These are phyloP conservation scores for Paramecium sexaurelia DNA, from an alignment of 73 alveolate genomes.

Conservation along the genomic window DNA sequence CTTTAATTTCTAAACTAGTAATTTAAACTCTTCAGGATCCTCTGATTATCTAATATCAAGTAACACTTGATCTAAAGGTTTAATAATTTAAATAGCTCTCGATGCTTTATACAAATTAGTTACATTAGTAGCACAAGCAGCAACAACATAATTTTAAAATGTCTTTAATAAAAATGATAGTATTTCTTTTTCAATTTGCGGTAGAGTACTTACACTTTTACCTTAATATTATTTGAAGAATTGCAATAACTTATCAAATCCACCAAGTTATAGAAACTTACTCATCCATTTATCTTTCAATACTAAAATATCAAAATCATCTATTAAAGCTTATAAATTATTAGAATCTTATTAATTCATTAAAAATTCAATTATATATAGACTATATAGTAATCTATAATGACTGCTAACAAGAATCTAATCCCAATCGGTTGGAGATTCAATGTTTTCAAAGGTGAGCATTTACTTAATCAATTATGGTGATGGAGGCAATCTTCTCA, in stretches of 20 bases:
- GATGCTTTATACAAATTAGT: conserved; percentile 69
- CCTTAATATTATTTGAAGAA: conserved; percentile 51
- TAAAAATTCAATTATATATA: conserved; percentile 12
- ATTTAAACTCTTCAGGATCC: conserved; percentile 56
- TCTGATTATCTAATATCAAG: neutral
- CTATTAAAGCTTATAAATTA: neutral
- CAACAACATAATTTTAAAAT: conserved; percentile 60
- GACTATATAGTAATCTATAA: conserved; percentile 30
- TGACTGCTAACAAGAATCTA: neutral
- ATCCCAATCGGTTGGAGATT: conserved; percentile 66
- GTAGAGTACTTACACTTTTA: neutral
- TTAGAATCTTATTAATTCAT: neutral
- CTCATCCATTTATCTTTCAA: conserved; percentile 56
- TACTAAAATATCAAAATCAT: neutral
- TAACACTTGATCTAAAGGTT: conserved; percentile 32
- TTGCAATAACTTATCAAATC: conserved; percentile 36
- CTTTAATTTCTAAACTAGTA: neutral
- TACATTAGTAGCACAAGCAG: conserved; percentile 62
- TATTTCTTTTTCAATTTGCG: conserved; percentile 58
- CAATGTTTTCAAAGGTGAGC: conserved; percentile 78
- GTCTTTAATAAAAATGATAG: conserved; percentile 64
- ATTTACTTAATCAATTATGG: conserved; percentile 61
- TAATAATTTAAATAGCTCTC: conserved; percentile 33
- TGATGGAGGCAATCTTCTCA: conserved; percentile 32
- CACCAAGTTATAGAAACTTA: conserved; percentile 61